Conservation (phyloP, 345 rosid genomes). For the Murraya koenigii region DNA sequence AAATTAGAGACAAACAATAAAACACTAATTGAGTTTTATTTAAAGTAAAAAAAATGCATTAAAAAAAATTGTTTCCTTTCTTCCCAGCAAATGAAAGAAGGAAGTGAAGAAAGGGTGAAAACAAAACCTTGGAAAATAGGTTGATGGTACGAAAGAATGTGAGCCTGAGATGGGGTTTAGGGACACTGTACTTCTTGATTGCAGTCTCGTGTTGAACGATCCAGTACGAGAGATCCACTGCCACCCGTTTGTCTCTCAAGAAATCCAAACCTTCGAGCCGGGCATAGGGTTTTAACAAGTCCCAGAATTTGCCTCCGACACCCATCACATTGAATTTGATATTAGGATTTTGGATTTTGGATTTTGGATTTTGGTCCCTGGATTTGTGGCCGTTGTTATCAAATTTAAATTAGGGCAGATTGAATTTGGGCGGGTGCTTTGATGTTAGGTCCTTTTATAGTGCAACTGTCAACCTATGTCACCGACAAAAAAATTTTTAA, state of each 20-base stretch:
- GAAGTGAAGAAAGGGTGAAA: neutral
- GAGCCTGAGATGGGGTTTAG: conserved; percentile 73
- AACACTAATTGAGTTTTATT: neutral
- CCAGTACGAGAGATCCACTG: conserved; percentile 89
- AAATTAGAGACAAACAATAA: neutral
- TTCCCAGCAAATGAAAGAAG: neutral
- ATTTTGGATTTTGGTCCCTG: no score
- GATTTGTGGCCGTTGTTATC: neutral
- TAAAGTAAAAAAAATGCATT: neutral
- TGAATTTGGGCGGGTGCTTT: neutral
- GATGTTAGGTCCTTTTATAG: neutral
- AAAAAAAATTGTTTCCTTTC: neutral
- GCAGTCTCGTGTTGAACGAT: conserved; percentile 87
- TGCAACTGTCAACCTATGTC: neutral
- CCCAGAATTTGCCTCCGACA: conserved; percentile 94
- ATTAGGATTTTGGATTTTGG: no score
- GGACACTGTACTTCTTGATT: conserved; percentile 29
- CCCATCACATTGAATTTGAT: conserved; percentile 44
- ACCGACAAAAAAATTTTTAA: neutral
- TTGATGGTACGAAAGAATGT: conserved; percentile 87
- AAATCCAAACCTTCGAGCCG: conserved; percentile 53
- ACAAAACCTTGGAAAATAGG: conserved; percentile 74
- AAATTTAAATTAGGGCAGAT: neutral
- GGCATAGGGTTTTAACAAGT: conserved; percentile 62
- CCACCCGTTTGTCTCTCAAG: conserved; percentile 72